Evolutionary conservation across 2,329 filamentous ascomycete species (phyloP), one percentile per base, ranked within the genome.

Genomic region (Alternaria longipes): DNA sequence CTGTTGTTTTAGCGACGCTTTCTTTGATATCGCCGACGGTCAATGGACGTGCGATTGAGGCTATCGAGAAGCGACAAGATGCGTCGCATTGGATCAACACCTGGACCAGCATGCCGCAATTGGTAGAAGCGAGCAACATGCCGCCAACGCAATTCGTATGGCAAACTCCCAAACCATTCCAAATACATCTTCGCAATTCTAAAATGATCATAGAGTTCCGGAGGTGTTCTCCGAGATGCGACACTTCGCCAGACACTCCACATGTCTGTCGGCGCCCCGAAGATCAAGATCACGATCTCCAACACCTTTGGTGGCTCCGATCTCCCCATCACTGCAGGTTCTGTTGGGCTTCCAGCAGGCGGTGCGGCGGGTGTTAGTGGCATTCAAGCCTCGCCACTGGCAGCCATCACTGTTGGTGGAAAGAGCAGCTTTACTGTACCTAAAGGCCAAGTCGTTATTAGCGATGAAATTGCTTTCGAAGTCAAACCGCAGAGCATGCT

Each of bases 191-290:
- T 12, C 5, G 9, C 1, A 3, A n/a, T 8, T 2, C 41, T 46
- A 28, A 54, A 20, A 18, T 18, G 11, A 8, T 42, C 1, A 1
- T 63, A 87, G 85, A 87, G 87, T 72, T 82, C 81, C 1, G 79
- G 80, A 5, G 72, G 81, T n/a, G 83, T 87, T 1, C 89, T 90
- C 70, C 77, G 79, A 41, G 85, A 90, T 68, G 84, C 87, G 1
- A 90, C 89, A 0, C 83, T 91, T 62, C 87, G 89, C 4, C 89
- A 91, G 74, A 91, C 89, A 0, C 73, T 90, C 11, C 85, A 88
- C 64, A 80, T 89, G 65, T 86, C 87, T 5, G 81, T 89, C 4
- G 83, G 82, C 1, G 83, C 85, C 3, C 79, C 83, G 1, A 82
- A 85, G n/a, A 83, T 91, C 64, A 86, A 89, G 14, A 77, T 91